Evolutionary conservation across 208 protist species (phyloP).

Genomic region (Leishmania gerbilli): DNA sequence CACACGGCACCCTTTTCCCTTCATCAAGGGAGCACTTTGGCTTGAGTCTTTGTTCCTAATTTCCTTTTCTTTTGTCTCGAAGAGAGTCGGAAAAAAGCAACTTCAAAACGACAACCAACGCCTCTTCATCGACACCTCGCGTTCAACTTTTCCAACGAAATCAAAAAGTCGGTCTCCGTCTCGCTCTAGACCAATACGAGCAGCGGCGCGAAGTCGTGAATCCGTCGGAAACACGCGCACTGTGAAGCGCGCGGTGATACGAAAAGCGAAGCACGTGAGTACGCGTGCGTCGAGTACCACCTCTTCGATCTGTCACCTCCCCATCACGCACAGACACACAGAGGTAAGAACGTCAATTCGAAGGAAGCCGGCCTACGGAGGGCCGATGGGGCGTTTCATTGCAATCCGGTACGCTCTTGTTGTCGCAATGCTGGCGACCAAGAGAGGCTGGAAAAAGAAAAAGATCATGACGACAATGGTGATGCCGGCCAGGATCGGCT

Average conservation of each 20-base stretch:
- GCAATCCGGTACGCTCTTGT: conserved; percentile 83
- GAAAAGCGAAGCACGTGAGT: not conserved
- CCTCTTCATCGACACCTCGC: not conserved
- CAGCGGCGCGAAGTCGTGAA: not conserved
- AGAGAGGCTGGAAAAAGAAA: conserved; percentile 75
- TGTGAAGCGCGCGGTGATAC: not conserved
- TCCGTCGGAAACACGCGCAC: not conserved
- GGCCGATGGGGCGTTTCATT: conserved; percentile 80
- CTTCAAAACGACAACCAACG: not conserved
- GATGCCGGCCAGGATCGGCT: conserved; percentile 64
- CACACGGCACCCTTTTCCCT: not conserved
- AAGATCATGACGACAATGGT: conserved; percentile 80
- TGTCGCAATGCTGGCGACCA: conserved; percentile 82
- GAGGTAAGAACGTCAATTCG: not conserved
- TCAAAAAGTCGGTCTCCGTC: not conserved
- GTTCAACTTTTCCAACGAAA: not conserved
- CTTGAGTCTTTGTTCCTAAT: not conserved
- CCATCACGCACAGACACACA: not conserved
- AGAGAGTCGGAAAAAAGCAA: not conserved
- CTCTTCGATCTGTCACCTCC: not conserved
- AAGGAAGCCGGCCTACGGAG: conserved; percentile 42
- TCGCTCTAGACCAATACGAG: not conserved
- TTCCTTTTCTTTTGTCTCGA: not conserved
- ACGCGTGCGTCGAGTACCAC: not conserved
- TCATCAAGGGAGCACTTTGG: not conserved